These are phyloP conservation scores for Trichosporon asahii DNA, from an alignment of 1,284 basidiomycete species.

Conservation along the genomic window DNA sequence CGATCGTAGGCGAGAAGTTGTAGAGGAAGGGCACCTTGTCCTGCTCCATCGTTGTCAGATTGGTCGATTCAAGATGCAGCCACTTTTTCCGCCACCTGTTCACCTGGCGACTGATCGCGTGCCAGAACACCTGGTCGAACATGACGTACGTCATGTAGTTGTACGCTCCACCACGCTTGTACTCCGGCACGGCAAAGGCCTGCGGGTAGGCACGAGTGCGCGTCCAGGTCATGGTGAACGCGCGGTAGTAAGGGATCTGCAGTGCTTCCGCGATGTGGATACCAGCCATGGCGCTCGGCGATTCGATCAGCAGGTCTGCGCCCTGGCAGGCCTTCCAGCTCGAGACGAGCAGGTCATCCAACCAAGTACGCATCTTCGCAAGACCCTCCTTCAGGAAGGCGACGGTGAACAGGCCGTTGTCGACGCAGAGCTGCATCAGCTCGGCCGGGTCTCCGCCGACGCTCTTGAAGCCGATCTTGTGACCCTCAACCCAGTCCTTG, in stretches of 20 bases:
- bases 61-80: conserved; percentile 60
- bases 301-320: conserved; percentile 65
- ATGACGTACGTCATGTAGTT: conserved; percentile 53
- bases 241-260: conserved; percentile 64
- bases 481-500: conserved; percentile 62
- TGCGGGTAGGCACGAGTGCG: conserved; percentile 65
- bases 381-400: conserved; percentile 88
- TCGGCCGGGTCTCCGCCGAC: conserved; percentile 80
- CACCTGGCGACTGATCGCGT: conserved; percentile 66
- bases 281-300: conserved; percentile 72
- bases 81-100: conserved; percentile 66
- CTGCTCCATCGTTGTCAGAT: conserved; percentile 59
- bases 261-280: conserved; percentile 76
- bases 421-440: conserved; percentile 67
- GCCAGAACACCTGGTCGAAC: conserved; percentile 75
- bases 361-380: conserved; percentile 75
- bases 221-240: conserved; percentile 73
- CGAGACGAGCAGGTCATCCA: conserved; percentile 67
- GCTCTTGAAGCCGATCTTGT: conserved; percentile 87
- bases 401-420: conserved; percentile 94
- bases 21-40: conserved; percentile 63
- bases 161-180: conserved; percentile 52
- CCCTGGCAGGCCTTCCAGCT: conserved; percentile 68
- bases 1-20: conserved; percentile 63
- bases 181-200: conserved; percentile 59